Conservation (phyloP, 192 early-diverging fungal species). For the Entomortierella beljakovae region DNA sequence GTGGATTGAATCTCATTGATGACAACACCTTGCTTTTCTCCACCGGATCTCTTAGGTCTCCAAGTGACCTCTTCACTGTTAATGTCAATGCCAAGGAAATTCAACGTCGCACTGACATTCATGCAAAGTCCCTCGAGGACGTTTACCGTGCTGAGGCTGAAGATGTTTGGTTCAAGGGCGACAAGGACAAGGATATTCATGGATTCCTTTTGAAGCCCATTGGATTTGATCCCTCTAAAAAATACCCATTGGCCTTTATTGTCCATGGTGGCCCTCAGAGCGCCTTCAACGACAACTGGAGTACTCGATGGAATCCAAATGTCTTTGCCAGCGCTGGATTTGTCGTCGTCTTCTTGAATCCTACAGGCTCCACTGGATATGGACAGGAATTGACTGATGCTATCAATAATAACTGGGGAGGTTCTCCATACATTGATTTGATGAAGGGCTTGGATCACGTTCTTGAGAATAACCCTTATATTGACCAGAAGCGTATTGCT, state of each 20-base stretch:
- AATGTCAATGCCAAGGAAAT: slow-evolving; percentile 41
- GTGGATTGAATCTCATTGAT: slow-evolving; percentile 55
- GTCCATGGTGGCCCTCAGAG: slow-evolving; percentile 90
- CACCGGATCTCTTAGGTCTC: slow-evolving; percentile 57
- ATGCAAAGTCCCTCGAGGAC: slow-evolving; percentile 53
- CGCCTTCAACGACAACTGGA: slow-evolving; percentile 72
- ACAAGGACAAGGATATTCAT: slow-evolving; percentile 64
- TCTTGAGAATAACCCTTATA: slow-evolving; percentile 60
- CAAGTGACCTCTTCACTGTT: slow-evolving; percentile 51
- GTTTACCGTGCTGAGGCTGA: slow-evolving; percentile 64
- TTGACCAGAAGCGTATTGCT: slow-evolving; percentile 68
- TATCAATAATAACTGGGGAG: slow-evolving; percentile 81
- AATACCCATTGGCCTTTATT: slow-evolving; percentile 81
- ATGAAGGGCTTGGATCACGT: slow-evolving; percentile 78
- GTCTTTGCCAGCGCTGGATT: slow-evolving; percentile 81
- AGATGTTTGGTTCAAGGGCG: slow-evolving; percentile 78
- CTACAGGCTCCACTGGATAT: slow-evolving; percentile 84
- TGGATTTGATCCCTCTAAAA: slow-evolving; percentile 62
- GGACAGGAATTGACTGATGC: slow-evolving; percentile 82
- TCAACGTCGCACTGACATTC: slow-evolving; percentile 58
- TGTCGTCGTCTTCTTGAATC: slow-evolving; percentile 76
- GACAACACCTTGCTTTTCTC: slow-evolving; percentile 60
- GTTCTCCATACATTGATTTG: slow-evolving; percentile 78
- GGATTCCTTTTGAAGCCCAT: slow-evolving; percentile 78
- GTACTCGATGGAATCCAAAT: slow-evolving; percentile 80